phyloP scores from a whole-genome alignment of 768 basidiomycete species.

The Megacollybia marginata region DNA sequence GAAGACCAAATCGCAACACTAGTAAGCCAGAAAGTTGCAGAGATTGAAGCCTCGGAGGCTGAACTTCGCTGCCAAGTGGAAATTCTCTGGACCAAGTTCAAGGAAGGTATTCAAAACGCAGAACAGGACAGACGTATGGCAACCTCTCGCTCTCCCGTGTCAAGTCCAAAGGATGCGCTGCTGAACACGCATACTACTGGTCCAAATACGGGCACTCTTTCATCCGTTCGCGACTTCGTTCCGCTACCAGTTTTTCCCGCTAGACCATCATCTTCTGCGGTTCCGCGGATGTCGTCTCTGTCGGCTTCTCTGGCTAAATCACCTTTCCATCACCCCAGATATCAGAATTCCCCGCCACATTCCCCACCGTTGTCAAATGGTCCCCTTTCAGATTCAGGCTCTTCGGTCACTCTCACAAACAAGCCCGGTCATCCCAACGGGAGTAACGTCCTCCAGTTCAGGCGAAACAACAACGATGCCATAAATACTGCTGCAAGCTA shows the following conservation, averaged over 20 bases:
- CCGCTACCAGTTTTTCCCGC: slow-evolving; percentile 38
- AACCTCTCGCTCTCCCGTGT: slow-evolving; percentile 9
- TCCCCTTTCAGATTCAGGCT: background rate
- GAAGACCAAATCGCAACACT: slow-evolving; percentile 52
- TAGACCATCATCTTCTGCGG: slow-evolving; percentile 27
- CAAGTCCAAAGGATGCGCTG: background rate
- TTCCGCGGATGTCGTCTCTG: slow-evolving; percentile 48
- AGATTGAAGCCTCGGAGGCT: slow-evolving; percentile 49
- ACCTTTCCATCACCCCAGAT: slow-evolving; percentile 41
- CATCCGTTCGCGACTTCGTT: slow-evolving; percentile 48
- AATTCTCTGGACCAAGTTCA: slow-evolving; percentile 53
- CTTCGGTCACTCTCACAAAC: slow-evolving; percentile 25
- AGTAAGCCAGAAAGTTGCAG: slow-evolving; percentile 44
- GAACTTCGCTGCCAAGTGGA: slow-evolving; percentile 53
- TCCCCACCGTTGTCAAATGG: slow-evolving; percentile 10
- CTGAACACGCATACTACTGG: background rate
- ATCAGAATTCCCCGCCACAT: background rate
- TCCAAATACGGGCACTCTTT: slow-evolving; percentile 15
- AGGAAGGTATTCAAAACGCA: slow-evolving; percentile 35
- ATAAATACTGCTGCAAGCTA: slow-evolving; percentile 40
- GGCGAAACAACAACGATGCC: slow-evolving; percentile 29
- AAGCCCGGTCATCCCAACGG: slow-evolving; percentile 1
- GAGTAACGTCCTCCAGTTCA: slow-evolving; percentile 32
- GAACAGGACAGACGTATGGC: slow-evolving; percentile 27
- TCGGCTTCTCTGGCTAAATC: slow-evolving; percentile 64